phyloP scores from a whole-genome alignment of 345 rosid genomes.

The Garcia nutans region DNA sequence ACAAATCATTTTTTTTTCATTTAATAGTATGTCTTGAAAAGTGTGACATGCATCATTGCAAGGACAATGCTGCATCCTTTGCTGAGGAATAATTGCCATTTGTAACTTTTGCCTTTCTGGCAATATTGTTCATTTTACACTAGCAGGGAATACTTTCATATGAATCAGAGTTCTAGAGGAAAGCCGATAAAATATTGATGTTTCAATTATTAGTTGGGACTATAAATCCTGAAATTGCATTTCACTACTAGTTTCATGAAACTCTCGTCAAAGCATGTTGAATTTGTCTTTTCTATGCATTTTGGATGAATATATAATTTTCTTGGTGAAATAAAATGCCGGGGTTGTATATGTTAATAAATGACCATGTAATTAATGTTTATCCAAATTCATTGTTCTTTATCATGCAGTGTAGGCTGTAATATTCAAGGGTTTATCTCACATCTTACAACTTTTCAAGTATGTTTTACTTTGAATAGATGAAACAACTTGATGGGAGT shows the following conservation, averaged over 20 bases:
- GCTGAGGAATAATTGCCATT: background rate
- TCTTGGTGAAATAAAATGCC: background rate
- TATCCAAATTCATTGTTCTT: background rate
- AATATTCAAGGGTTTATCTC: background rate
- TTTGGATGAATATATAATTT: background rate
- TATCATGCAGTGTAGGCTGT: background rate
- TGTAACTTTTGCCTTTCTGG: background rate
- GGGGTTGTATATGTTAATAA: background rate
- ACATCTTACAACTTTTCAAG: conserved; percentile 12
- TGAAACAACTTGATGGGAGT: conserved; percentile 65
- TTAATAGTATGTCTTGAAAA: background rate
- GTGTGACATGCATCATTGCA: background rate
- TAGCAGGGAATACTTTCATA: background rate
- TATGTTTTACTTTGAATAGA: conserved; percentile 35
- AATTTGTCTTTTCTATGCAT: background rate
- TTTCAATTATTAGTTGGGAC: background rate
- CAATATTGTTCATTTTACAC: background rate
- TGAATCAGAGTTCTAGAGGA: background rate
- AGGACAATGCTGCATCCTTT: background rate
- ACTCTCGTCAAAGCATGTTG: background rate
- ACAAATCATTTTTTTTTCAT: background rate
- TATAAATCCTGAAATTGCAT: background rate
- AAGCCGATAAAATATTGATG: background rate
- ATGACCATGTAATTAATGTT: background rate
- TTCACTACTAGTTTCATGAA: background rate